Base-by-base conservation (phyloP, 495 filamentous ascomycete genomes). In the Monascus purpureus region DNA sequence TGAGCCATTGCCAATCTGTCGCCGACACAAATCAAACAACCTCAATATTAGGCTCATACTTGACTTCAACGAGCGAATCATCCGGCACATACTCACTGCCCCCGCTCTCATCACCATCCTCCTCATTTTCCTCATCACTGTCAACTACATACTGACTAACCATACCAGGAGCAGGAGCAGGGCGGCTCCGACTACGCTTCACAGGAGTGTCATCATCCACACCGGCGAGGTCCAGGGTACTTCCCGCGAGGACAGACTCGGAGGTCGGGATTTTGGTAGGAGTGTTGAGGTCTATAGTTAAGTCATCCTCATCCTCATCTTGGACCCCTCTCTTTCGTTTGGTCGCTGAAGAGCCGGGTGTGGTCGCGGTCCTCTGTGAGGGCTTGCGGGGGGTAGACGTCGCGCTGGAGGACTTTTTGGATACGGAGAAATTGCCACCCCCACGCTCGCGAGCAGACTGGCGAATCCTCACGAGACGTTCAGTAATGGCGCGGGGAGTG, bases 401-500 rank as follows among this genome's bases (percentile, higher is more conserved):
- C 4, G 20, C 4, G 20, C 5, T 22, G 20, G 20, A 22, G 20
- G 5, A 5, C 5, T 4, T 4, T 4, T 9, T 22, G 20, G 20
- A 22, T 4, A 22, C 9, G 20, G 20, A 22, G 20, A 22, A 22
- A 9, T 22, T 22, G 20, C 20, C 20, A 9, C 5, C 20, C 9
- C 20, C 20, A 5, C 5, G 9, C 9, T 22, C 20, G 5, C 20
- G 20, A 5, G 18, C 44, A 0, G 35, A 32, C 4, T 49, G 36
- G 23, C 61, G 59, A 33, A 70, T 63, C 8, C 46, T 55, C n/a
- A 46, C 36, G 0, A 70, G 50, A 4, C 59, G 62, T 35, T 68
- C 66, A 6, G 46, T 52, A 32, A 70, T 65, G n/a, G 66, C 66
- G 16, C 65, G 59, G 0, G 60, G 39, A 16, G 65, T 68, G 1